phyloP scores from a whole-genome alignment of 2,329 filamentous ascomycete genomes.

The Penicillium sp. region DNA sequence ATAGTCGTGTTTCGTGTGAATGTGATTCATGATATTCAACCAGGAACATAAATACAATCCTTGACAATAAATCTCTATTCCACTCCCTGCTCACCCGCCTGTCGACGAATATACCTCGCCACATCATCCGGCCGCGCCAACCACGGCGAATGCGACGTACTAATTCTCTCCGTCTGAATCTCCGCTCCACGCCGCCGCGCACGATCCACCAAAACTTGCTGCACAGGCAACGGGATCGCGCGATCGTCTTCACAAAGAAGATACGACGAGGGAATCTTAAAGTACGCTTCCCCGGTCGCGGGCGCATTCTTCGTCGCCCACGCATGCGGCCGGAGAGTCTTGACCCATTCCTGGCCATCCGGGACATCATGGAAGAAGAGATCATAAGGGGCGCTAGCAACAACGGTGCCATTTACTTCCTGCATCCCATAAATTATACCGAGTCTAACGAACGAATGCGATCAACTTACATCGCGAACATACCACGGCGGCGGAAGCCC shows the following conservation, averaged over 20 bases:
- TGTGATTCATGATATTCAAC: too few species aligned
- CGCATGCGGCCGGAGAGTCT: conserved; percentile 28
- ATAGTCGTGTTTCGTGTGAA: too few species aligned
- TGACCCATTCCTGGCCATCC: conserved; percentile 26
- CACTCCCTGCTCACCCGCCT: conserved; percentile 8
- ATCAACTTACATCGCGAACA: conserved; percentile 26
- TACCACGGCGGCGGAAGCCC: conserved; percentile 27
- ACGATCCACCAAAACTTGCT: conserved; percentile 30
- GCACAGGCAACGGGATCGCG: conserved; percentile 27
- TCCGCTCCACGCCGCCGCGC: conserved; percentile 22
- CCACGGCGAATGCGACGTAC: conserved; percentile 29
- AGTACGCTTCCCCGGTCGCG: conserved; percentile 25
- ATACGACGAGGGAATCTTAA: conserved; percentile 23
- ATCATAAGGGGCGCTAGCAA: conserved; percentile 19
- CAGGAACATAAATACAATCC: too few species aligned
- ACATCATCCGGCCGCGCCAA: conserved; percentile 21
- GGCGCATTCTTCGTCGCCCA: conserved; percentile 26
- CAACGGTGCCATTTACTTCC: conserved; percentile 23
- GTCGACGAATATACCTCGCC: conserved; percentile 16
- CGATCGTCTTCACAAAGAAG: conserved; percentile 29
- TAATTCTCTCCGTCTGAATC: conserved; percentile 28
- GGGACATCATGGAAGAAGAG: conserved; percentile 32
- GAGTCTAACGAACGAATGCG: neutral
- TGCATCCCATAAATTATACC: too few species aligned
- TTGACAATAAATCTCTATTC: too few species aligned